Evolutionary conservation across 208 protist genomes (phyloP), one percentile per base, ranked within the genome.

Genomic region (Trypanosoma rangeli): DNA sequence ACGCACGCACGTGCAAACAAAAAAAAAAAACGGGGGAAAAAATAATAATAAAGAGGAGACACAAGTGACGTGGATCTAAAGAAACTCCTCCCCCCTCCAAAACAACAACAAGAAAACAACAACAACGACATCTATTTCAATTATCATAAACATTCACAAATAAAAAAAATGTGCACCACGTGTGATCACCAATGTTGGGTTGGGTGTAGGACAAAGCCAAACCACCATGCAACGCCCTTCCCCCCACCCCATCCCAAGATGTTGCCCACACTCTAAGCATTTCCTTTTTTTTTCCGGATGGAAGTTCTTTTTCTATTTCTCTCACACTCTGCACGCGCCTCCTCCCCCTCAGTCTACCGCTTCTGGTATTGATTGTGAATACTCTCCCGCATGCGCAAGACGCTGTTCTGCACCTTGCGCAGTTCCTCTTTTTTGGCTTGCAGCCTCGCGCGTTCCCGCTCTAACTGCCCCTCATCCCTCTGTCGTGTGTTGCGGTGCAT

Each of bases 311-410:
- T 24, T 48, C 24, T 63, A 18, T 9, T 29, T 46, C 39, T 48
- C 33, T 24, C 16, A 20, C 33, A 31, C 52, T 56, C 26, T 20
- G 52, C 31, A 2, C 52, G 20, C 15, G 5, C n/a, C 12, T 56
- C n/a, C 16, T 28, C 10, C 53, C 13, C 29, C 39, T 48, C 57
- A 8, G 26, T 53, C 59, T 54, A 70, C 33, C 75, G 57, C 48
- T 62, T 64, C 35, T 73, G 66, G 65, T 85, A 92, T 49, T 89
- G 79, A 62, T 80, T 81, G 74, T 87, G 77, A 70, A 95, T 93
- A 65, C 69, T 73, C 0, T 64, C 59, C 57, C 84, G 84, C 15
- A 95, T 72, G 0, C 57, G 28, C 3, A 85, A 83, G 8, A 95
- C 74, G 18, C 15, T 67, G 13, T 71, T 65, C 49, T 83, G 66